Base-by-base conservation (phyloP, 225 moss, liverwort and hornwort species). In the Rhytidiadelphus loreus region DNA sequence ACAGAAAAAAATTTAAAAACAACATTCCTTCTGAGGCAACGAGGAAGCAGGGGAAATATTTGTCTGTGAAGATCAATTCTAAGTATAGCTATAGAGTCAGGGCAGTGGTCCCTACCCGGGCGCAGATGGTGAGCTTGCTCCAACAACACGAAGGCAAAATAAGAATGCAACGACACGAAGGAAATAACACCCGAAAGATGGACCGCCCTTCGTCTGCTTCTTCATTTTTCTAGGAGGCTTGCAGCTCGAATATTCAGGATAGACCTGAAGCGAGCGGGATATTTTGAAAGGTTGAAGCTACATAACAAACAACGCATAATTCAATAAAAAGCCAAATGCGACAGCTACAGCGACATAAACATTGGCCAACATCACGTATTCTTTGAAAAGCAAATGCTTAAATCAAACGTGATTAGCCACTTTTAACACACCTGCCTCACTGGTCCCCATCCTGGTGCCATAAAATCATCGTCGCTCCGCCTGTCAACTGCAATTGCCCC, bases 101-200 rank as follows among this genome's bases (percentile, higher is more conserved):
- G 77, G 10, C 24, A 15, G 23, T 37, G 37, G 78, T n/a, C 16
- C 7, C 16, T 78, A 56, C 55, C 37, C 26, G 16, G n/a, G 56
- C 3, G 13, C 1, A 25, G n/a, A 9, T 11, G 25, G 25, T 25
- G 78, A 1, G 16, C 25, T 24, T 25, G n/a, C 78, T 25, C 6
- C 24, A n/a, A 77, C 25, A n/a, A 3, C 25, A 7, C 0, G 37
- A 37, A 77, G 14, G 23, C 5, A 21, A 77, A 37, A 2, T 7
- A 77, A 4, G 25, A 7, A 22, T 53, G 5, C 53, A 32, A 11
- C 29, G 11, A 0, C 72, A 25, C 14, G 9, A 26, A 72, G 7
- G 29, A 2, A 1, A 48, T 7, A 19, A 6, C 3, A 19, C 7
- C 19, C 0, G 4, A 19, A 19, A 11, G 18, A 30, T 48, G 0